phyloP scores from a whole-genome alignment of 805 yeast genomes.

The Kluyveromyces aestuarii region DNA sequence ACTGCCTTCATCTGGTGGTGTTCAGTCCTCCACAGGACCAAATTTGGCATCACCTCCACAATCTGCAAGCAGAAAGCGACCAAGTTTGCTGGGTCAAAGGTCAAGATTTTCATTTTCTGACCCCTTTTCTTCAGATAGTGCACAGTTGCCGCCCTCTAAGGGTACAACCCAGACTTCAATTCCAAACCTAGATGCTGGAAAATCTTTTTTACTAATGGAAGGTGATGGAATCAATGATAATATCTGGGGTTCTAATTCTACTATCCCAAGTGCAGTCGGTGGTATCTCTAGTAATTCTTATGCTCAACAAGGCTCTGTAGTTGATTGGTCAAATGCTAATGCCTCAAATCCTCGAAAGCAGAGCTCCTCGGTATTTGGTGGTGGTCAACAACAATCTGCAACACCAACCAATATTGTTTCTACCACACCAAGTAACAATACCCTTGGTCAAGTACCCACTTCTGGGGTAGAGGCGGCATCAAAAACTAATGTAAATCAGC shows the following conservation, averaged over 20 bases:
- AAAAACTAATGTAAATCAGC: background rate
- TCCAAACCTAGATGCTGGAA: conserved; percentile 31
- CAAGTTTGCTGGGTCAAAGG: conserved; percentile 47
- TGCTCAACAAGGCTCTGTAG: conserved; percentile 9
- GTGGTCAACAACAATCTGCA: conserved; percentile 4
- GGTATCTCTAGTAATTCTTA: conserved; percentile 18
- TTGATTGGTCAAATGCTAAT: conserved; percentile 19
- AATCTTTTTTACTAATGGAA: conserved; percentile 35
- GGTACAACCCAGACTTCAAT: conserved; percentile 9
- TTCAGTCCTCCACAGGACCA: conserved; percentile 10
- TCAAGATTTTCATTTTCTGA: conserved; percentile 66
- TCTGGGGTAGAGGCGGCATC: conserved; percentile 11
- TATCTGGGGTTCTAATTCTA: conserved; percentile 27
- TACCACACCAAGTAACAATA: conserved; percentile 23
- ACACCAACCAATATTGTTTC: conserved; percentile 11
- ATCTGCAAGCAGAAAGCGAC: conserved; percentile 36
- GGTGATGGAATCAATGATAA: conserved; percentile 28
- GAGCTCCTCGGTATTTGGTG: conserved; percentile 20
- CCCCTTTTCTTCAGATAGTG: conserved; percentile 37
- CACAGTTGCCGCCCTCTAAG: conserved; percentile 5
- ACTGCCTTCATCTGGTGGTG: conserved; percentile 7
- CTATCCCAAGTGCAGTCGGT: conserved; percentile 23
- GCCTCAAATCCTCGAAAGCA: conserved; percentile 17
- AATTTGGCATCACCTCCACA: conserved; percentile 14
- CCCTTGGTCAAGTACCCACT: conserved; percentile 29